phyloP scores from a whole-genome alignment of 2,329 filamentous ascomycete genomes.

The Penicillium sp. region DNA sequence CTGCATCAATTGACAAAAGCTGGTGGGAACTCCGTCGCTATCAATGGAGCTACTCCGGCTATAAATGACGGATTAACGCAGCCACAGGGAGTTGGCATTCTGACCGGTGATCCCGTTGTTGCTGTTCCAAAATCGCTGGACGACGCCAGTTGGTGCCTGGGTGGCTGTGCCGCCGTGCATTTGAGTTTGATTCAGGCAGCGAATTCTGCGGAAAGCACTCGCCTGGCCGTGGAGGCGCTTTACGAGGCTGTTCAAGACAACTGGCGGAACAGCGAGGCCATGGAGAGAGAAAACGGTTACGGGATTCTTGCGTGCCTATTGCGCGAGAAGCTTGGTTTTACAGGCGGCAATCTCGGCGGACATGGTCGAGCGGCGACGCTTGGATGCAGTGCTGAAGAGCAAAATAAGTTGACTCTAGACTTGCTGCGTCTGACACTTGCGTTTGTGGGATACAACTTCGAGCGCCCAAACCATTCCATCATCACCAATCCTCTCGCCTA shows the following conservation, averaged over 20 bases:
- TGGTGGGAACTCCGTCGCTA: constrained; percentile 70
- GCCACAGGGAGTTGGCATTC: constrained; percentile 70
- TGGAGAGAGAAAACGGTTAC: constrained; percentile 94
- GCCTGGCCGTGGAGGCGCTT: constrained; percentile 74
- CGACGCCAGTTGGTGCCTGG: constrained; percentile 85
- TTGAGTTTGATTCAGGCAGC: constrained; percentile 80
- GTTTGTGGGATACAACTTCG: constrained; percentile 83
- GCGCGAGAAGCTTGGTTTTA: constrained; percentile 64
- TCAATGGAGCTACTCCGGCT: constrained; percentile 82
- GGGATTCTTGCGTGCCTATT: constrained; percentile 78
- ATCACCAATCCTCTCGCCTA: constrained; percentile 96
- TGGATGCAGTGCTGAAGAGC: constrained; percentile 41
- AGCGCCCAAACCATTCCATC: constrained; percentile 77
- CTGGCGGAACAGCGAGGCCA: constrained; percentile 97
- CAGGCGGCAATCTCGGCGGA: constrained; percentile 18
- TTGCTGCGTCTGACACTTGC: constrained; percentile 71
- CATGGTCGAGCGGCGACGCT: constrained; percentile 45
- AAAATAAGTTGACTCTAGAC: constrained; percentile 51
- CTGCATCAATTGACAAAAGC: constrained; percentile 65
- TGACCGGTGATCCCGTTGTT: constrained; percentile 78
- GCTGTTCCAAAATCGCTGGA: constrained; percentile 78
- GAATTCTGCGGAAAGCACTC: constrained; percentile 61
- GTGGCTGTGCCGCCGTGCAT: constrained; percentile 81
- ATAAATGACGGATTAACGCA: constrained; percentile 84
- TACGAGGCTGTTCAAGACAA: constrained; percentile 82